Conservation (phyloP, 2,329 filamentous ascomycete genomes). For the Stromatinia cepivora region DNA sequence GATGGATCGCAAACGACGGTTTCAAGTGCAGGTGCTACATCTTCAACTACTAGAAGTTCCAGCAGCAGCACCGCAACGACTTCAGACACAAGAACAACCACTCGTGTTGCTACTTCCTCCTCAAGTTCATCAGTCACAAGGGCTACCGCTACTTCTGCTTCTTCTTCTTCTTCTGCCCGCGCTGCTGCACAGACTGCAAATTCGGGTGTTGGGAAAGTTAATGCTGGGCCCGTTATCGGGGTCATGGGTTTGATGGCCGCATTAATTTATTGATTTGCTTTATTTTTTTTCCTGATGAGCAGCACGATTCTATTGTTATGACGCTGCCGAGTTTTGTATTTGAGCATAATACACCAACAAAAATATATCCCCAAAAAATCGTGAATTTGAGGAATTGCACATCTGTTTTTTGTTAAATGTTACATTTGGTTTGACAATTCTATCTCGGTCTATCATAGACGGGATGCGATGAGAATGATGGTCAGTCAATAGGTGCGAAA, state of each 20-base stretch:
- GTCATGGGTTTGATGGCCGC: not conserved
- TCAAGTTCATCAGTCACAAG: not conserved
- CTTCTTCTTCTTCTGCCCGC: not conserved
- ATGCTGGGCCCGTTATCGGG: not conserved
- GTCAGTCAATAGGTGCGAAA: too few species aligned
- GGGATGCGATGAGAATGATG: too few species aligned
- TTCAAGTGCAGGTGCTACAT: not conserved
- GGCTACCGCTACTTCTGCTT: not conserved
- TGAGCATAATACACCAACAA: not conserved
- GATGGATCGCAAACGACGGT: conserved; percentile 4
- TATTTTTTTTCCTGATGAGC: not conserved
- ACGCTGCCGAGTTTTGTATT: not conserved
- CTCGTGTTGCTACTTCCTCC: too few species aligned
- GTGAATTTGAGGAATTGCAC: not conserved
- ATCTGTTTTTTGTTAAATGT: too few species aligned
- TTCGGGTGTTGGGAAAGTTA: not conserved
- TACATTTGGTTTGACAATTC: too few species aligned
- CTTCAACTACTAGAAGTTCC: not conserved
- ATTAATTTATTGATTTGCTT: not conserved
- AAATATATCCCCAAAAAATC: not conserved
- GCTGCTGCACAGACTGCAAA: not conserved
- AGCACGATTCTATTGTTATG: not conserved
- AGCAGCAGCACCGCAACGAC: not conserved
- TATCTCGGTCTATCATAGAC: too few species aligned
- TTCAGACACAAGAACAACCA: not conserved